Conservation (phyloP, 2,329 filamentous ascomycete genomes). For the Ceratocystis harringtonii region DNA sequence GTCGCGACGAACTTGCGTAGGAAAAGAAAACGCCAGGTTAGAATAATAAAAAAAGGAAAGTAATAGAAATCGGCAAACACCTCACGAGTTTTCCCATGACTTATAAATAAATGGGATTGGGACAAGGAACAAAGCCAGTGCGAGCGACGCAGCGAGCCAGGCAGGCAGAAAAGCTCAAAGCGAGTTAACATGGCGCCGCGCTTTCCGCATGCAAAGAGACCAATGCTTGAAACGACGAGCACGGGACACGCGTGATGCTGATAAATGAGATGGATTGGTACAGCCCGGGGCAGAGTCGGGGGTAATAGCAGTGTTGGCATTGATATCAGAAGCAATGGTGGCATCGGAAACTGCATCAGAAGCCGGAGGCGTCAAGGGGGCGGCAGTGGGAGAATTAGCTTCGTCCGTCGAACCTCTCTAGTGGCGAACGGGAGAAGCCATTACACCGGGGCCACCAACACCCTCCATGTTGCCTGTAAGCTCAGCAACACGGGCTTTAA, state of each 20-base stretch:
- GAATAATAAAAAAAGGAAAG: constrained; percentile 11
- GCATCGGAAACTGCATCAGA: background rate
- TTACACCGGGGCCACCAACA: constrained; percentile 26
- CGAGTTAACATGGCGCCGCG: background rate
- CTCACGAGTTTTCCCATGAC: background rate
- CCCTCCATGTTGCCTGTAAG: constrained; percentile 73
- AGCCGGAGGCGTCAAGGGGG: background rate
- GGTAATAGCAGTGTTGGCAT: background rate
- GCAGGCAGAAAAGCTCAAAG: background rate
- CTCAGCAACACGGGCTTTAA: constrained; percentile 93
- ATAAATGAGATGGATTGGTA: background rate
- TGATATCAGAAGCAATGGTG: background rate
- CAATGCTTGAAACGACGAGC: background rate
- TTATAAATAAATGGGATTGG: background rate
- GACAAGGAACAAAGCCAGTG: background rate
- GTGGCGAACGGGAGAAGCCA: constrained; percentile 22
- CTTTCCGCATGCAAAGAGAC: background rate
- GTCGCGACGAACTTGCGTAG: background rate
- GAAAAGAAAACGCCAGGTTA: constrained; percentile 8
- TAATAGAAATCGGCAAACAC: constrained; percentile 13
- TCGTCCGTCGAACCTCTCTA: constrained; percentile 9
- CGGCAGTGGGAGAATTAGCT: background rate
- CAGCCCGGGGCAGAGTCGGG: background rate
- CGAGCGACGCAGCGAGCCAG: background rate
- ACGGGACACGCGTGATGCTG: background rate